Conservation (phyloP, 495 filamentous ascomycete species). For the Chaetomium tenue region DNA sequence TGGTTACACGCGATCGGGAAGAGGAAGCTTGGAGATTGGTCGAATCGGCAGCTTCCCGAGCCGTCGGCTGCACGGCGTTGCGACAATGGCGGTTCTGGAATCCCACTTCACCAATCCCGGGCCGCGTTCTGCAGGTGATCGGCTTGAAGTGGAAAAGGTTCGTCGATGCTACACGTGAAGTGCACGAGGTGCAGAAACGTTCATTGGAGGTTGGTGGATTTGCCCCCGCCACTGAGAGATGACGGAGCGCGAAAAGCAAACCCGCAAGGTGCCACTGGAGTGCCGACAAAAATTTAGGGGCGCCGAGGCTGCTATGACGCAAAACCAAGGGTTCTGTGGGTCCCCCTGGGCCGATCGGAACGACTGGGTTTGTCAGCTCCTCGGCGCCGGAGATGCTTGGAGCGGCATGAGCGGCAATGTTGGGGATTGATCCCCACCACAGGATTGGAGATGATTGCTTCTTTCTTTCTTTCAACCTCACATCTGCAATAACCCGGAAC, state of each 20-base stretch:
- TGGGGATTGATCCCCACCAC: conserved; percentile 8
- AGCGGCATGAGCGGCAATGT: conserved; percentile 24
- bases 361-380: conserved; percentile 28
- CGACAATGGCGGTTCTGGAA: background rate
- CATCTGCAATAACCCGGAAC: background rate
- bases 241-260: background rate
- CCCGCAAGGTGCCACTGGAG: background rate
- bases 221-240: conserved; percentile 22
- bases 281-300: conserved; percentile 20
- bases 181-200: too few species aligned
- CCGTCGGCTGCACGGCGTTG: background rate
- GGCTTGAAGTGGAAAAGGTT: conserved; percentile 5
- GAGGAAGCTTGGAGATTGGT: conserved; percentile 2
- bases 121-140: conserved; percentile 9
- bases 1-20: conserved; percentile 9
- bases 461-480: conserved; percentile 14
- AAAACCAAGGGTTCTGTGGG: conserved; percentile 17
- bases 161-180: background rate
- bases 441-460: conserved; percentile 3
- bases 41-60: conserved; percentile 9
- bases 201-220: background rate
- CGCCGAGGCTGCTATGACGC: conserved; percentile 31
- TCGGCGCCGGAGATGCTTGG: background rate
- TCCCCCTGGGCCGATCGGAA: conserved; percentile 19
- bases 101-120: background rate